Conservation (phyloP, 352 stramenopile species). For the Pseudoperonospora humuli region DNA sequence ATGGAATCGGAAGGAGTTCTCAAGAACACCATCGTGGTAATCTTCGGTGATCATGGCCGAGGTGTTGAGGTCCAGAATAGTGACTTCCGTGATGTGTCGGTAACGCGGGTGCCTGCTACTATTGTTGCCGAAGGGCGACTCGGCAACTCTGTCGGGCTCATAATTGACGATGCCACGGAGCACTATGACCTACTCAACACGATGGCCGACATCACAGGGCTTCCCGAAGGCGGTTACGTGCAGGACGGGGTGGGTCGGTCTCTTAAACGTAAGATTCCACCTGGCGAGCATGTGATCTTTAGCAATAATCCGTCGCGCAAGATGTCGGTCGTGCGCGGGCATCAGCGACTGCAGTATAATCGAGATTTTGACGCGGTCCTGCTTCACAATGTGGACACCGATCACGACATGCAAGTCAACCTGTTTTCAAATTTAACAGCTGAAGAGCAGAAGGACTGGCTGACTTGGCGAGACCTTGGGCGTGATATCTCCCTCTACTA, state of each 20-base stretch:
- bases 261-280: conserved; percentile 5
- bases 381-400: conserved; percentile 5
- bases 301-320: conserved; percentile 7
- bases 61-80: neutral
- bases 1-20: conserved; percentile 6
- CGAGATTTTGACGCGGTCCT: neutral
- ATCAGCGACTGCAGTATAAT: conserved; percentile 7
- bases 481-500: conserved; percentile 4
- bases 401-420: conserved; percentile 6
- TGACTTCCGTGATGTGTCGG: conserved; percentile 2
- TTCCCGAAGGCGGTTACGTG: conserved; percentile 1
- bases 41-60: conserved; percentile 1
- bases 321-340: conserved; percentile 9
- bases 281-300: neutral
- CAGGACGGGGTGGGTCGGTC: conserved; percentile 8
- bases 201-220: conserved; percentile 6
- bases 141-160: neutral
- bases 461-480: conserved; percentile 3
- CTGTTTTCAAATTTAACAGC: conserved; percentile 1
- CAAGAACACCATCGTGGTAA: conserved; percentile 4
- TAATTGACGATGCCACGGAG: conserved; percentile 9
- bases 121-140: conserved; percentile 10
- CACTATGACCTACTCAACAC: conserved; percentile 15
- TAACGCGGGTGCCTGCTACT: conserved; percentile 1
- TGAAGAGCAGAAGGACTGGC: conserved; percentile 1